Percentiles rank a stretch among this genome's conserved stretches.
These are phyloP conservation scores for Serendipita sp. DNA, from an alignment of 1,284 basidiomycete genomes.

Conservation along the genomic window DNA sequence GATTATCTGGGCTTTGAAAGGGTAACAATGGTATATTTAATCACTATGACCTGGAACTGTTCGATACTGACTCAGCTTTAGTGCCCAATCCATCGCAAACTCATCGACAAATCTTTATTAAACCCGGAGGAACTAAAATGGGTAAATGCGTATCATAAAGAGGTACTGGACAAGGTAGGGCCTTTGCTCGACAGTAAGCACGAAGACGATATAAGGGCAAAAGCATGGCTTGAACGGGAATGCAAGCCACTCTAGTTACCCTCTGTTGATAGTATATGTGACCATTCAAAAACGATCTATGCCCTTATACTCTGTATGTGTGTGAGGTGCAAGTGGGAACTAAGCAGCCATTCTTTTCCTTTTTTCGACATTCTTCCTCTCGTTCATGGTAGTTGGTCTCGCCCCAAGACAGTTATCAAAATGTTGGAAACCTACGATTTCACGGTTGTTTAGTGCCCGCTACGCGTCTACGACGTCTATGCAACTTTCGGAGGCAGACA, in stretches of 20 bases:
- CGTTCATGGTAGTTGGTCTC: not conserved
- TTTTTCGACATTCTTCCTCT: not conserved
- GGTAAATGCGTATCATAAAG: conserved; percentile 77
- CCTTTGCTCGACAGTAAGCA: conserved; percentile 47
- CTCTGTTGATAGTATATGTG: not conserved
- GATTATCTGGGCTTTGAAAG: conserved; percentile 74
- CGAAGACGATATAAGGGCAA: conserved; percentile 28
- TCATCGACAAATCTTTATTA: conserved; percentile 59
- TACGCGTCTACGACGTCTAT: conserved; percentile 3
- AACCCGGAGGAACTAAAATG: conserved; percentile 57
- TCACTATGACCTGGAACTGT: conserved; percentile 12
- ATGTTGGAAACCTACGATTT: not conserved
- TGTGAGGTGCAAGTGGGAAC: not conserved
- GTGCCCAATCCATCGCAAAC: conserved; percentile 80
- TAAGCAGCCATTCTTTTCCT: not conserved
- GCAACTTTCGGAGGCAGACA: conserved; percentile 25
- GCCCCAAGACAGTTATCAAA: not conserved
- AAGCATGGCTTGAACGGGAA: not conserved
- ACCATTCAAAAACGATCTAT: not conserved
- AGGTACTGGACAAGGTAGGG: conserved; percentile 61
- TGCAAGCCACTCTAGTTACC: not conserved
- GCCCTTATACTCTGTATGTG: not conserved
- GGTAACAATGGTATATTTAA: conserved; percentile 53
- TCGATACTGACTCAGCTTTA: conserved; percentile 17
- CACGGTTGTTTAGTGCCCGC: not conserved